Percentiles rank a stretch among this genome's conserved stretches.
Evolutionary conservation across 441 rosid genomes (phyloP).

Genomic region (Pelargonium myrrhifolium): DNA sequence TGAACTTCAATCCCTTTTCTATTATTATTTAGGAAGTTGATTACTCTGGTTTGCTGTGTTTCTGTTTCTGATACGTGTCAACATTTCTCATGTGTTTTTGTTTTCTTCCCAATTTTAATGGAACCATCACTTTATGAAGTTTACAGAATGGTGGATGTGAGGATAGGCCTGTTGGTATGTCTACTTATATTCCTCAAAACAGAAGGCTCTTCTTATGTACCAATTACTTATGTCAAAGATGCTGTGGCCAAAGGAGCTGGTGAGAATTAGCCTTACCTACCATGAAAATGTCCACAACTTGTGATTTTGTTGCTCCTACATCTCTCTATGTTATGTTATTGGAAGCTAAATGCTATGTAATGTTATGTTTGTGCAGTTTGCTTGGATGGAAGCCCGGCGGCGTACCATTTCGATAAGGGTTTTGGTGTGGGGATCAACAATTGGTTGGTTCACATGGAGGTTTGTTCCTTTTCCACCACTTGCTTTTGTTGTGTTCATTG

Average conservation of each 20-base stretch:
- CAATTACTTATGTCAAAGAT: conserved; percentile 48
- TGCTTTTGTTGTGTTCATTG: background rate
- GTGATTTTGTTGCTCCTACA: background rate
- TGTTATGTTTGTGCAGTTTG: conserved; percentile 37
- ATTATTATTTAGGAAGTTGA: background rate
- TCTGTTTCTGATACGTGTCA: background rate
- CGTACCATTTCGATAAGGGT: conserved; percentile 53
- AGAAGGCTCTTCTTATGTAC: conserved; percentile 38
- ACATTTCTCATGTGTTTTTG: conserved; percentile 1
- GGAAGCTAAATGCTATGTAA: background rate
- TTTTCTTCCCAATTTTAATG: background rate
- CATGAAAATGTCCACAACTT: background rate
- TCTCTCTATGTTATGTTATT: background rate
- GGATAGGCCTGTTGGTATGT: conserved; percentile 31
- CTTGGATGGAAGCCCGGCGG: conserved; percentile 66
- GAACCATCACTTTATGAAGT: conserved; percentile 3
- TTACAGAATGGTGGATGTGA: conserved; percentile 51
- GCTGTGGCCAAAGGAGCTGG: conserved; percentile 88
- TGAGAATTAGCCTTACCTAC: conserved; percentile 19
- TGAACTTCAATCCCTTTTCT: no score
- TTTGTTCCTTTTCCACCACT: conserved; percentile 19
- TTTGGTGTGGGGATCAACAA: conserved; percentile 51
- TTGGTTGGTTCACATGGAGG: conserved; percentile 70
- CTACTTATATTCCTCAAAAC: conserved; percentile 33
- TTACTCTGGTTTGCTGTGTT: background rate